phyloP scores from a whole-genome alignment of 148 eudicot species.

The Persicaria maculosa region DNA sequence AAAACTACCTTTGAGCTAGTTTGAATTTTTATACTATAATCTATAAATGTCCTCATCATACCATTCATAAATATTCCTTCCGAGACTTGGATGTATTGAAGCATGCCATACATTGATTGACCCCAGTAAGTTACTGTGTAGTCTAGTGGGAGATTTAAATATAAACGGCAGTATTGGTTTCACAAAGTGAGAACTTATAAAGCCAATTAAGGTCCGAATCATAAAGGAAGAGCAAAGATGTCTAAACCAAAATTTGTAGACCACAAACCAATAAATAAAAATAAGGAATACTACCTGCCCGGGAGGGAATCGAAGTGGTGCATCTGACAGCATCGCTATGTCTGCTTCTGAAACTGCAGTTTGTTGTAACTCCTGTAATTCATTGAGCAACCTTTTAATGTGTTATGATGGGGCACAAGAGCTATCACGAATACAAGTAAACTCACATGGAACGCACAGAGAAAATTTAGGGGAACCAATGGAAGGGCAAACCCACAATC shows the following conservation, averaged over 20 bases:
- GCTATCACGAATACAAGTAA: too few relatives aligned
- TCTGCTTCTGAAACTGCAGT: slow-evolving; percentile 62
- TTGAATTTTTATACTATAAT: too few relatives aligned
- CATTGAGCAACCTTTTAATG: background rate
- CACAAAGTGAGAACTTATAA: background rate
- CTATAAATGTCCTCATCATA: too few relatives aligned
- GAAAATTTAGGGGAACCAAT: too few relatives aligned
- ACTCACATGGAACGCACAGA: too few relatives aligned
- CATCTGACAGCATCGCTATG: slow-evolving; percentile 86
- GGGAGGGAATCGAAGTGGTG: slow-evolving; percentile 82
- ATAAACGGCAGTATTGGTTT: background rate
- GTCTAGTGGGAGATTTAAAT: background rate
- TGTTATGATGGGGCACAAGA: too few relatives aligned
- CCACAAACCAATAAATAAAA: background rate
- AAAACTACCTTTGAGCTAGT: background rate
- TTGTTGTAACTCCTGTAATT: slow-evolving; percentile 45
- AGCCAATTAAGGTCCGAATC: background rate
- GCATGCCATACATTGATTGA: too few relatives aligned
- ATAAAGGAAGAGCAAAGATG: background rate
- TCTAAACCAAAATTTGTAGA: background rate
- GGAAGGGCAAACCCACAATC: too few relatives aligned
- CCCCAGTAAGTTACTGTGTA: too few relatives aligned
- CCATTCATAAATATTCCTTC: too few relatives aligned
- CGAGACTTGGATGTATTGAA: too few relatives aligned
- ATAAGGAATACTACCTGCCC: slow-evolving; percentile 62